phyloP scores from a whole-genome alignment of 345 rosid genomes.

The Boechera divaricarpa region DNA sequence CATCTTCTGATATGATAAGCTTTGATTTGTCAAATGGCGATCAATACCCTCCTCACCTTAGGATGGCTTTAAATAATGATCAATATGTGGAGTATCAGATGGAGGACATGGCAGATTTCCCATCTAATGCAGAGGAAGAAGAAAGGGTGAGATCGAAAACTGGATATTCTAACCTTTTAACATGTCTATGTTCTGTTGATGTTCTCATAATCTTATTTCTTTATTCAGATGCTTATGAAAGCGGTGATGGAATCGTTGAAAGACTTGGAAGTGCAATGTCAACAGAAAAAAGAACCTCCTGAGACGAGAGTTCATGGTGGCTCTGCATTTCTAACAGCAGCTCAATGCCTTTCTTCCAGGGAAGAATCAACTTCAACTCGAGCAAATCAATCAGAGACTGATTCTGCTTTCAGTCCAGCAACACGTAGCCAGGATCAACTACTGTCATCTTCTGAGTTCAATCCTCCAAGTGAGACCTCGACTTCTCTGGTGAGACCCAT shows the following conservation, averaged over 20 bases:
- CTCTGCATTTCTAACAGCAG: constrained; percentile 33
- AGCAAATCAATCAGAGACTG: constrained; percentile 45
- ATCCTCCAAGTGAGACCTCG: constrained; percentile 14
- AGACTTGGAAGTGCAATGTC: constrained; percentile 61
- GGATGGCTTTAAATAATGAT: constrained; percentile 60
- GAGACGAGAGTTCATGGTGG: constrained; percentile 37
- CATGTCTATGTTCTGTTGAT: background rate
- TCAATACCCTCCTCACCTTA: constrained; percentile 64
- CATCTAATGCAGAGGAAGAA: constrained; percentile 78
- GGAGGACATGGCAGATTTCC: constrained; percentile 76
- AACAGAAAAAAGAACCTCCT: constrained; percentile 45
- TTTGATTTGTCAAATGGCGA: constrained; percentile 72
- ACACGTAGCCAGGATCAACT: constrained; percentile 32
- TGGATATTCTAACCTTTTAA: constrained; percentile 1
- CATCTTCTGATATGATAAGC: constrained; percentile 77
- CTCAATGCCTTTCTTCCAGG: constrained; percentile 44
- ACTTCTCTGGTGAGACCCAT: constrained; percentile 36
- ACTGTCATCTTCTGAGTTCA: constrained; percentile 31
- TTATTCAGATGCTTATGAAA: constrained; percentile 84
- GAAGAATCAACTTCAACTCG: constrained; percentile 52
- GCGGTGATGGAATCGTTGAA: constrained; percentile 75
- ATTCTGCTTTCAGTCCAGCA: constrained; percentile 40
- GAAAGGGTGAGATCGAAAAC: constrained; percentile 61
- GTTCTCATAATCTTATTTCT: constrained; percentile 12
- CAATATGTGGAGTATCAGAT: constrained; percentile 76